These are phyloP conservation scores for Filobasidium floriforme DNA, from an alignment of 768 basidiomycete species.

Conservation along the genomic window DNA sequence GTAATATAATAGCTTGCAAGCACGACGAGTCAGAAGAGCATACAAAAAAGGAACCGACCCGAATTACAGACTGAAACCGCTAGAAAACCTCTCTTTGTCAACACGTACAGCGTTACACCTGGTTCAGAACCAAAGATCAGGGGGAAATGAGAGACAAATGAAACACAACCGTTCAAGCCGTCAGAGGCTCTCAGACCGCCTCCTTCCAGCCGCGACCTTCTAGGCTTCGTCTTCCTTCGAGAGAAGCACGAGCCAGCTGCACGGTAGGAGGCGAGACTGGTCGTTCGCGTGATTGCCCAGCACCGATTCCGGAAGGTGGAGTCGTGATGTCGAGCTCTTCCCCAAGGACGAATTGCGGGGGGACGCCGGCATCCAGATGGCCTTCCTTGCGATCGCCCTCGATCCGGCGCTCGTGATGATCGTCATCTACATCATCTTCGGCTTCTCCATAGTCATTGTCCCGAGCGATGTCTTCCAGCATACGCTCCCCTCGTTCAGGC, in stretches of 20 bases:
- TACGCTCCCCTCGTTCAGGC: conserved; percentile 43
- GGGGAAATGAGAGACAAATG: background rate
- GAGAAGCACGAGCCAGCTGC: background rate
- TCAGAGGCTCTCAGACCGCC: background rate
- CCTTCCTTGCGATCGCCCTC: conserved; percentile 4
- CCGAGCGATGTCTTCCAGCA: conserved; percentile 41
- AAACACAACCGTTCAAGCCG: background rate
- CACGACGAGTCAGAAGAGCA: too few relatives aligned
- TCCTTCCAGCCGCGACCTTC: conserved; percentile 2
- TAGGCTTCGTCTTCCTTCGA: conserved; percentile 1
- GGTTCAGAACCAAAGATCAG: background rate
- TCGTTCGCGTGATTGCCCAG: background rate
- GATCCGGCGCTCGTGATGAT: background rate
- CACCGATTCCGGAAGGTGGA: background rate
- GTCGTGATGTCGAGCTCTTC: conserved; percentile 15
- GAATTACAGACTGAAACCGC: too few relatives aligned
- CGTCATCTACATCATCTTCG: conserved; percentile 25
- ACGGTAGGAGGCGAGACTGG: background rate
- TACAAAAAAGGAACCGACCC: too few relatives aligned
- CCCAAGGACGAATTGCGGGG: conserved; percentile 23
- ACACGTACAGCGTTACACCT: background rate
- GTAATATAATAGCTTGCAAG: too few relatives aligned
- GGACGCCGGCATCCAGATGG: conserved; percentile 1
- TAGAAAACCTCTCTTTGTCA: background rate
- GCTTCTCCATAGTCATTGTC: conserved; percentile 32